Percentiles rank a stretch among this genome's conserved stretches.
phyloP scores from a whole-genome alignment of 2,329 filamentous ascomycete genomes.

The Bipolaris cookei region DNA sequence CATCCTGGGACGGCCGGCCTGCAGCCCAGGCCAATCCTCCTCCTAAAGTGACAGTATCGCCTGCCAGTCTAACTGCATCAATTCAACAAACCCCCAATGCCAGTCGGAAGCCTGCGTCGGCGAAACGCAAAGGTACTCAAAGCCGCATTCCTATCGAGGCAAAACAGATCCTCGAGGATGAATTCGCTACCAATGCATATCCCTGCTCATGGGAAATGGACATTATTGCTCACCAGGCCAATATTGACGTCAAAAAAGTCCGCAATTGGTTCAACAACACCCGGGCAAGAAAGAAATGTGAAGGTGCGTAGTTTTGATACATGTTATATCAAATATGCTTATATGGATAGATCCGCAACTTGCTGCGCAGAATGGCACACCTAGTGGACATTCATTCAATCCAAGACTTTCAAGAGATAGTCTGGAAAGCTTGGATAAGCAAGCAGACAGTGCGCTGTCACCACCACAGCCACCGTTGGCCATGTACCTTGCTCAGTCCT shows the following conservation, averaged over 20 bases:
- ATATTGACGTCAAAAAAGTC: conserved; percentile 46
- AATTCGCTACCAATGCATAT: conserved; percentile 46
- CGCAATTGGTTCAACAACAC: conserved; percentile 49
- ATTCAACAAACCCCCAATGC: conserved; percentile 20
- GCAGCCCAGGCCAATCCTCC: background rate
- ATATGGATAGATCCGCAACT: conserved; percentile 17
- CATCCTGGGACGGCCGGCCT: background rate
- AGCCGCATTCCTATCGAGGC: conserved; percentile 42
- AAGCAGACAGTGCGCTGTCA: conserved; percentile 25
- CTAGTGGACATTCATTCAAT: conserved; percentile 19
- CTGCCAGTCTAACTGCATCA: conserved; percentile 8
- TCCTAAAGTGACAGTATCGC: background rate
- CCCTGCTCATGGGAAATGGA: conserved; percentile 46
- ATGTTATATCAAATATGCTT: background rate
- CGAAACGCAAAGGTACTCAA: conserved; percentile 42
- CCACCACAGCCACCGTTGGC: conserved; percentile 44
- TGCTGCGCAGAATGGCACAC: conserved; percentile 5
- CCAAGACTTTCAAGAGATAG: conserved; percentile 41
- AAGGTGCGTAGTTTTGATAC: conserved; percentile 22
- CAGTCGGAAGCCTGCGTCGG: conserved; percentile 41
- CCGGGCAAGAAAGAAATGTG: conserved; percentile 40
- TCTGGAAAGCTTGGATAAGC: conserved; percentile 37
- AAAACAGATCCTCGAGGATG: conserved; percentile 44
- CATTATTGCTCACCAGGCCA: conserved; percentile 46
- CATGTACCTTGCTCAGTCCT: conserved; percentile 45